These are phyloP conservation scores for Jimgerdemannia lactiflua DNA, from an alignment of 192 early-diverging fungal species.

Conservation along the genomic window DNA sequence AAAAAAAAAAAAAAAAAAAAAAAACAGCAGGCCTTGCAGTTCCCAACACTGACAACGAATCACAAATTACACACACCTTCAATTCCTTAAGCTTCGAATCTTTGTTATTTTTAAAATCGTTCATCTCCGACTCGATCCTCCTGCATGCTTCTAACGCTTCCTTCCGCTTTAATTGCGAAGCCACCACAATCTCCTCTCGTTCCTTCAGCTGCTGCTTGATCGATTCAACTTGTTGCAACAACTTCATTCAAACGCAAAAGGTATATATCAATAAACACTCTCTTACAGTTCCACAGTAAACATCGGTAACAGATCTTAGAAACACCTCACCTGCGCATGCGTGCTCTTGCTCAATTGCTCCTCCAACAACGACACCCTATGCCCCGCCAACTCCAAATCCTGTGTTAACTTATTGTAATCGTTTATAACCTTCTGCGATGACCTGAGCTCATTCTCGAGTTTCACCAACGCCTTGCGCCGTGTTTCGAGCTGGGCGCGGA, in stretches of 20 bases:
- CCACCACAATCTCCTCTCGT: constrained; percentile 32
- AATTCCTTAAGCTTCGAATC: constrained; percentile 87
- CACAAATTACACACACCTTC: constrained; percentile 32
- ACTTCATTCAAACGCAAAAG: constrained; percentile 20
- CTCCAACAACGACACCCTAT: constrained; percentile 76
- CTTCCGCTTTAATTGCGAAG: constrained; percentile 42
- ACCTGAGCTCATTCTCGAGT: constrained; percentile 52
- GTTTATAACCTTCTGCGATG: constrained; percentile 48
- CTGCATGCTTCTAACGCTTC: constrained; percentile 49
- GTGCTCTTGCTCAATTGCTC: constrained; percentile 75
- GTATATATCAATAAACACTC: not conserved
- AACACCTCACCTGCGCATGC: constrained; percentile 55
- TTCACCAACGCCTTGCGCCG: constrained; percentile 47
- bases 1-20: too few species aligned
- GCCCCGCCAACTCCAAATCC: constrained; percentile 68
- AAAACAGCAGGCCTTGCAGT: constrained; percentile 14
- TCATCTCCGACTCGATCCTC: constrained; percentile 84
- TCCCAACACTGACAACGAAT: too few species aligned
- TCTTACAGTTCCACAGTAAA: not conserved
- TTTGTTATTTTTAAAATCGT: constrained; percentile 83
- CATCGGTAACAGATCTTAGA: not conserved
- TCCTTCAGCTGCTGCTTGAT: constrained; percentile 55
- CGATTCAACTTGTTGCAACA: constrained; percentile 51
- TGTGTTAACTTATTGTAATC: constrained; percentile 60
- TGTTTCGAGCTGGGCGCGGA: constrained; percentile 47